Conservation (phyloP, 768 basidiomycete genomes). For the Amyloporia xantha region DNA sequence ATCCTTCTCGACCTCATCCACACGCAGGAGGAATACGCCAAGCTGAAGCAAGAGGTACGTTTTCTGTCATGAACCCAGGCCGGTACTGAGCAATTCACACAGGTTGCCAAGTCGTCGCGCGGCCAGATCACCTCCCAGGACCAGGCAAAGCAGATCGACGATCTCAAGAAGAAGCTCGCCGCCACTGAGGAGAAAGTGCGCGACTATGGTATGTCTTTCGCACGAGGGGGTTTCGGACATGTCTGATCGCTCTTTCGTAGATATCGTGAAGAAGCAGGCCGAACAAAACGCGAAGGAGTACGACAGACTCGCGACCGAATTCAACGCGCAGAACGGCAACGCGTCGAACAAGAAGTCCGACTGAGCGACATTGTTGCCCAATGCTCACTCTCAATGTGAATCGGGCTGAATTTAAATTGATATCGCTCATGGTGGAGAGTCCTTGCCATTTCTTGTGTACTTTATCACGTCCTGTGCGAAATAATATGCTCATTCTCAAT, state of each 20-base stretch:
- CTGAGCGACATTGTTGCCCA: constrained; percentile 27
- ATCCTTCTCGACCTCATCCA: constrained; percentile 89
- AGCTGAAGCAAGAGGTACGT: constrained; percentile 56
- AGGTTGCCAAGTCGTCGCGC: constrained; percentile 32
- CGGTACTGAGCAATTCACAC: background rate
- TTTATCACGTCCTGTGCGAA: too few relatives aligned
- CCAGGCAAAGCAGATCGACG: constrained; percentile 49
- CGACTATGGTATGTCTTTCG: constrained; percentile 33
- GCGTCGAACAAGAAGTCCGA: constrained; percentile 61
- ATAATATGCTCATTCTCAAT: too few relatives aligned
- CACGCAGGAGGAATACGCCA: constrained; percentile 80
- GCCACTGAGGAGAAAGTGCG: constrained; percentile 49
- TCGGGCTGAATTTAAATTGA: background rate
- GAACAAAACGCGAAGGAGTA: constrained; percentile 73
- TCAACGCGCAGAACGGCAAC: constrained; percentile 62
- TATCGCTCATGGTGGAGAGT: background rate
- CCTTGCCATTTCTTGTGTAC: background rate
- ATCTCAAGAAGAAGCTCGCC: constrained; percentile 63
- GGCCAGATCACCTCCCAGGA: constrained; percentile 27
- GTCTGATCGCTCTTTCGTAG: constrained; percentile 28
- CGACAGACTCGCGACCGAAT: constrained; percentile 73
- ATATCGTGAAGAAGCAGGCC: constrained; percentile 78
- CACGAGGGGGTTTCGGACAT: background rate
- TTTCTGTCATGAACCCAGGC: background rate
- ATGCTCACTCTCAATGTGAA: background rate